A percentile compares a stretch with the other conserved stretches of the same genome.
Conservation (phyloP, 768 basidiomycete species). For the Saitozyma sp. region DNA sequence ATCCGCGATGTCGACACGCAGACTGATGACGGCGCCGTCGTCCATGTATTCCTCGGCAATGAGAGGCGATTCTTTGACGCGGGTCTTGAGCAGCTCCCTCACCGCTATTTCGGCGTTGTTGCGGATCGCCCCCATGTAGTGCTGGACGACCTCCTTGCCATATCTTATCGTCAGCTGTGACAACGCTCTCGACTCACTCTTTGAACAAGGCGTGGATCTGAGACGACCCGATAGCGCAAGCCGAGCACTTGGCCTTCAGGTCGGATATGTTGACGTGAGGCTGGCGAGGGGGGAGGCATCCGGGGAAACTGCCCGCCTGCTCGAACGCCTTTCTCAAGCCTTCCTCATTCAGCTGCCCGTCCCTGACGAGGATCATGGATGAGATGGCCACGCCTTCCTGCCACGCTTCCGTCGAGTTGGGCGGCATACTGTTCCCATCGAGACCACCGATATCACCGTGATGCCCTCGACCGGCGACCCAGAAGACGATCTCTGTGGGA, state of each 20-base stretch:
- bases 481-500: slow-evolving; percentile 20
- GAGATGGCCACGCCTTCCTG: slow-evolving; percentile 15
- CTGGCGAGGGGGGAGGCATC: slow-evolving; percentile 31
- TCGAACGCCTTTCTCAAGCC: slow-evolving; percentile 26
- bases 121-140: no score
- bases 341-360: slow-evolving; percentile 27
- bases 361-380: slow-evolving; percentile 13
- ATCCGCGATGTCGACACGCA: no score
- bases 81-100: not conserved
- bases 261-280: slow-evolving; percentile 34
- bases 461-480: slow-evolving; percentile 12
- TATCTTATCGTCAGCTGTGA: no score
- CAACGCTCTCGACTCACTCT: no score
- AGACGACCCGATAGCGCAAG: slow-evolving; percentile 29
- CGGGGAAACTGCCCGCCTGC: slow-evolving; percentile 26
- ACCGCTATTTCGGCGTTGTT: no score
- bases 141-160: not conserved
- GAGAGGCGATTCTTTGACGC: not conserved
- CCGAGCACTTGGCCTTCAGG: slow-evolving; percentile 27
- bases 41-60: not conserved
- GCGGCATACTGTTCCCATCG: slow-evolving; percentile 13
- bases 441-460: slow-evolving; percentile 16
- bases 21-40: no score
- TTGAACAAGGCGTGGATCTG: slow-evolving; percentile 3
- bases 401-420: slow-evolving; percentile 25